Evolutionary conservation across 2,329 filamentous ascomycete genomes (phyloP), one percentile per base, ranked within the genome.

Genomic region (Colletotrichum destructivum): DNA sequence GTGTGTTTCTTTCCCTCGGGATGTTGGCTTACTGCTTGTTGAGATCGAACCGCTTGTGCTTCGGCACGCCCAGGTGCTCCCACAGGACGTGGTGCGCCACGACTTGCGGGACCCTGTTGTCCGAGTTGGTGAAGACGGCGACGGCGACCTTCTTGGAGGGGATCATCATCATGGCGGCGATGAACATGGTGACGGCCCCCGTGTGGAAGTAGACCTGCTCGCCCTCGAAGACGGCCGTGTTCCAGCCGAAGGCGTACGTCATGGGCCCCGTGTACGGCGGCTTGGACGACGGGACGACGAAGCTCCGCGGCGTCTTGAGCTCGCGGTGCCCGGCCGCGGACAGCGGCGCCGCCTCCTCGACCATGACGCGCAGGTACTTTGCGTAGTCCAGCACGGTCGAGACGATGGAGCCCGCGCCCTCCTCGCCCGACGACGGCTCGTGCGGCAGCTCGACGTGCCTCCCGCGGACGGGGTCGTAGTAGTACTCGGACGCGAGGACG

Each of bases 351-450:
- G 74, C 70, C 61, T 78, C 79, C 3, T 72, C 54, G 47, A 82
- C 78, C 80, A 82, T 81, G 44, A 75, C 70, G 26, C 76, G 77
- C 21, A 82, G 76, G 55, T 79, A 81, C 56, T 75, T 77, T 8
- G 81, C 78, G 74, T 83, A 85, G 69, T 85, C 83, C 0, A 76
- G 44, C 6, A 84, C 81, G 35, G 78, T 82, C 0, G 79, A 83
- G 46, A 84, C 79, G 26, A 86, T 80, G 18, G 79, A 81, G 0
- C 86, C 86, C 0, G 85, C 85, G 0, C 84, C 86, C 56, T 81
- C 80, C 6, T 77, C 79, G 51, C 78, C 77, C 3, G 78, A 75
- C 2, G 76, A 74, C 4, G 83, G 76, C 16, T 78, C 75, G 9
- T 76, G 71, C 0, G 74, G 68, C 12, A 81, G 75, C 4, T 74